phyloP scores from a whole-genome alignment of 192 early-diverging fungal species.

The Oehlia diaphana region DNA sequence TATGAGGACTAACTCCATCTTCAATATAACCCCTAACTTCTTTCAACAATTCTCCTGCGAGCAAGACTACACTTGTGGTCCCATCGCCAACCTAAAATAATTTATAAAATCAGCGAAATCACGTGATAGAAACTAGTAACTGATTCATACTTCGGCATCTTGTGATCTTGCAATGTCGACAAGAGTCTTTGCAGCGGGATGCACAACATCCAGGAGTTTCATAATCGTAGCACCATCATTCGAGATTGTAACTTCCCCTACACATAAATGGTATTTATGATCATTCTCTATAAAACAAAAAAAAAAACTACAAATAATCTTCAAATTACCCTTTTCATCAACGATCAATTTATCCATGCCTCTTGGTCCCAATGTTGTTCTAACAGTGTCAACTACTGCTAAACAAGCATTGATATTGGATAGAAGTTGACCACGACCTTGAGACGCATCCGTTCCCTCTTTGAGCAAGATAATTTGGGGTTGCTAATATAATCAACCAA shows the following conservation, averaged over 20 bases:
- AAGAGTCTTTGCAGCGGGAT: constrained; percentile 96
- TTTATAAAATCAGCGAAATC: not conserved
- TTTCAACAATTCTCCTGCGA: constrained; percentile 96
- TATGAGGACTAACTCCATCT: constrained; percentile 92
- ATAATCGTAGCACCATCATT: constrained; percentile 99
- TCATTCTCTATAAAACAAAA: not conserved
- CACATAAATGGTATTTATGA: not conserved
- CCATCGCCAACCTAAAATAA: constrained; percentile 85
- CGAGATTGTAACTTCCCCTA: constrained; percentile 91
- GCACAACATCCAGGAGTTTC: constrained; percentile 95
- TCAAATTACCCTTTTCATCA: constrained; percentile 74
- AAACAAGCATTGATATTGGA: constrained; percentile 97
- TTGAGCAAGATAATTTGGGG: constrained; percentile 99
- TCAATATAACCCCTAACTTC: constrained; percentile 92
- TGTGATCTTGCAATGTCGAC: constrained; percentile 98
- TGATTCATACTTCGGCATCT: constrained; percentile 82
- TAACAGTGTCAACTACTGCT: constrained; percentile 92
- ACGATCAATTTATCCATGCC: constrained; percentile 99
- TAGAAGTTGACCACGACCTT: constrained; percentile 95
- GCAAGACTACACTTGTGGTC: constrained; percentile 94
- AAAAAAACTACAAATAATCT: not conserved
- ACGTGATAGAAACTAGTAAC: not conserved
- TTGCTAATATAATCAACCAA: constrained; percentile 57
- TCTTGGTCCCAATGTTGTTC: constrained; percentile 94
- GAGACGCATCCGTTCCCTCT: constrained; percentile 98